Evolutionary conservation across 495 filamentous ascomycete species (phyloP).

Genomic region (Penicillium fimorum): DNA sequence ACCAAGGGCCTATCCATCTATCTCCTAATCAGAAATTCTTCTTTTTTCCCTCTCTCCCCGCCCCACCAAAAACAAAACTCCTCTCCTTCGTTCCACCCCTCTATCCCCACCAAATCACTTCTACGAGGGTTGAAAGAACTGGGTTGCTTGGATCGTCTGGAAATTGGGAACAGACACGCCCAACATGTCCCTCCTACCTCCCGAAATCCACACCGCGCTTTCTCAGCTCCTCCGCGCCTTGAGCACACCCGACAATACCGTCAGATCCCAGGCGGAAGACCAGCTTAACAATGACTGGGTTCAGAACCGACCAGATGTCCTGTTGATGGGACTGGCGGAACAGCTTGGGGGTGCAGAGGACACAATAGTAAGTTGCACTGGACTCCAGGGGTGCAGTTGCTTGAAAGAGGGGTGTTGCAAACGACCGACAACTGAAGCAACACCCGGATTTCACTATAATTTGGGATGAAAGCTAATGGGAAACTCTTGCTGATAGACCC

Average conservation of each 20-base stretch:
- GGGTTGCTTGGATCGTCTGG: constrained; percentile 28
- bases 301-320: constrained; percentile 69
- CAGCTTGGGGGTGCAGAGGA: constrained; percentile 76
- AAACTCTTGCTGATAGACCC: constrained; percentile 52
- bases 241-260: constrained; percentile 82
- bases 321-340: constrained; percentile 91
- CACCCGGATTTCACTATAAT: neutral
- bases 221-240: constrained; percentile 80
- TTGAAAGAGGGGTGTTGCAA: constrained; percentile 7
- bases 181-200: constrained; percentile 80
- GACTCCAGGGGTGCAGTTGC: constrained; percentile 5
- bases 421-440: neutral
- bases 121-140: constrained; percentile 23
- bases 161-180: constrained; percentile 34
- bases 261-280: constrained; percentile 83
- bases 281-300: constrained; percentile 89
- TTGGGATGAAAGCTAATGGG: constrained; percentile 1
- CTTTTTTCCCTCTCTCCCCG: constrained; percentile 33
- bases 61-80: constrained; percentile 38
- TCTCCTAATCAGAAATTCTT: constrained; percentile 31
- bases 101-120: constrained; percentile 30
- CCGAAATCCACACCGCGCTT: constrained; percentile 78
- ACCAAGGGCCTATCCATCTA: constrained; percentile 23
- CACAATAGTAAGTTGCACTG: constrained; percentile 57
- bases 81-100: constrained; percentile 28